Evolutionary conservation across 2,329 filamentous ascomycete genomes (phyloP).

Genomic region (Beauveria varroae): DNA sequence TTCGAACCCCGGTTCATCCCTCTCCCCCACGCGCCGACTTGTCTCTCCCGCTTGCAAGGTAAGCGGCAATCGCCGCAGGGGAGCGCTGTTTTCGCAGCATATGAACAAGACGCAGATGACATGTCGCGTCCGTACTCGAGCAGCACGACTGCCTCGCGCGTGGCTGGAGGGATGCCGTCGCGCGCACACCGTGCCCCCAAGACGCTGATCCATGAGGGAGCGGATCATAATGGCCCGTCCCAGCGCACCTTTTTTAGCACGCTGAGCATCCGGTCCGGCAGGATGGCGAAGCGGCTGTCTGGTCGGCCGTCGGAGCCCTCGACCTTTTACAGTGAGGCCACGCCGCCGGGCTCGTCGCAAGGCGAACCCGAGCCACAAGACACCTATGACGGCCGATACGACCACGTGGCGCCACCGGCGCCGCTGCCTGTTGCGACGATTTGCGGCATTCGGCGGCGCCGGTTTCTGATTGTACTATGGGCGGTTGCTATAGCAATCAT

Average conservation of each 20-base stretch:
- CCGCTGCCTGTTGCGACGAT: conserved; percentile 17
- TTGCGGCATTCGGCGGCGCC: conserved; percentile 21
- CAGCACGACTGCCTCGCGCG: conserved; percentile 7
- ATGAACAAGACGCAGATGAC: not conserved
- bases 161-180: not conserved
- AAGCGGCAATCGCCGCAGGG: too few relatives aligned
- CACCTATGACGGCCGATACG: conserved; percentile 20
- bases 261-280: not conserved
- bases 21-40: not conserved
- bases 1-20: too few relatives aligned
- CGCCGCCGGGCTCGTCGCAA: conserved; percentile 21
- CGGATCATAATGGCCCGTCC: not conserved
- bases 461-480: conserved; percentile 29
- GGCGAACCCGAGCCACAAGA: conserved; percentile 15
- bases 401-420: conserved; percentile 17
- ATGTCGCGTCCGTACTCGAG: conserved; percentile 6
- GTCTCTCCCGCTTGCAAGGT: not conserved
- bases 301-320: conserved; percentile 14
- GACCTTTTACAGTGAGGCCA: conserved; percentile 34
- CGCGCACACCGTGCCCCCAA: not conserved
- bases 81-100: too few relatives aligned
- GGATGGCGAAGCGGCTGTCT: conserved; percentile 10
- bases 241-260: not conserved
- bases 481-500: conserved; percentile 18
- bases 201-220: not conserved